These are phyloP conservation scores for Diaporthe sp. DNA, from an alignment of 2,329 filamentous ascomycete genomes.

Conservation along the genomic window DNA sequence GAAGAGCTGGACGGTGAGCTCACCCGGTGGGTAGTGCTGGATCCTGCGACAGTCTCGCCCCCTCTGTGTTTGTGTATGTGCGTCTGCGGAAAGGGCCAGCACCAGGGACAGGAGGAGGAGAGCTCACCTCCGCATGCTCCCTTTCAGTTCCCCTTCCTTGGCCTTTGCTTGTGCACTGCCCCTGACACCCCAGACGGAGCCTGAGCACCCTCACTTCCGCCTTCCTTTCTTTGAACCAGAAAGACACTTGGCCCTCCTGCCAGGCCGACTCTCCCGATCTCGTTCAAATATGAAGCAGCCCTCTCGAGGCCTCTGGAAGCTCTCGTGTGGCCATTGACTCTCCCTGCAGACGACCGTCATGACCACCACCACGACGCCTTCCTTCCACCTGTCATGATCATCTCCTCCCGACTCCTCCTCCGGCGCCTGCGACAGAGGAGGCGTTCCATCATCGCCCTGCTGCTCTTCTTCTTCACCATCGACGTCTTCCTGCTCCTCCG, in stretches of 20 bases:
- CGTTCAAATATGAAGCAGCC: slow-evolving; percentile 30
- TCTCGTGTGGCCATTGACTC: slow-evolving; percentile 1
- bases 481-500: slow-evolving; percentile 52
- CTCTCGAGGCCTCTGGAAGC: slow-evolving; percentile 21
- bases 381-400: slow-evolving; percentile 48
- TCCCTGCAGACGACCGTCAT: slow-evolving; percentile 18
- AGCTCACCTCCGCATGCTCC: not conserved
- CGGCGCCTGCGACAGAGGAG: slow-evolving; percentile 50
- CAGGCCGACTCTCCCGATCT: not conserved
- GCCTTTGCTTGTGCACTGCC: slow-evolving; percentile 3
- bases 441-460: slow-evolving; percentile 51
- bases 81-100: not conserved
- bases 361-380: slow-evolving; percentile 11
- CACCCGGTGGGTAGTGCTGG: slow-evolving; percentile 14
- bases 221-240: not conserved
- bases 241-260: not conserved
- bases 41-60: slow-evolving; percentile 23
- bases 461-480: slow-evolving; percentile 52
- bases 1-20: slow-evolving; percentile 9
- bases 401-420: slow-evolving; percentile 51
- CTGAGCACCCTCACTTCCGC: slow-evolving; percentile 1
- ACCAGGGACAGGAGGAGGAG: not conserved
- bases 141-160: slow-evolving; percentile 6
- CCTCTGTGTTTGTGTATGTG: not conserved
- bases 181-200: not conserved